phyloP scores from a whole-genome alignment of 805 yeast genomes.

The Komagataella phaffii region DNA sequence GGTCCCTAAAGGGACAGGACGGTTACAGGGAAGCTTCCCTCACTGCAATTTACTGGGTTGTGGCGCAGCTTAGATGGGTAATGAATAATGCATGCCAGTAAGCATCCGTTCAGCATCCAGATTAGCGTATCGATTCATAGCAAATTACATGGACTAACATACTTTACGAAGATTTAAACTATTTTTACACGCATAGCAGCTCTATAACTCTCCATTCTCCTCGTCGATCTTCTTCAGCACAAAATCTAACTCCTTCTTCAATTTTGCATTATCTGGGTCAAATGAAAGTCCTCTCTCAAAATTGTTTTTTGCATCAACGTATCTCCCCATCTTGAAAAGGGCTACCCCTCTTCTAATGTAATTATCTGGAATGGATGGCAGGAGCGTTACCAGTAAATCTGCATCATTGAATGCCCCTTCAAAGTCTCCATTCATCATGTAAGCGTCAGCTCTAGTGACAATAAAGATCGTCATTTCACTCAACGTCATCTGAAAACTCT shows the following conservation, averaged over 20 bases:
- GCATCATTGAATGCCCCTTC: constrained; percentile 56
- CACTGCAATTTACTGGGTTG: not conserved
- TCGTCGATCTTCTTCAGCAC: constrained; percentile 34
- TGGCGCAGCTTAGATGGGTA: too few relatives aligned
- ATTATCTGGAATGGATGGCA: constrained; percentile 51
- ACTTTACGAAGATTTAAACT: not conserved
- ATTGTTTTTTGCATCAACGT: constrained; percentile 47
- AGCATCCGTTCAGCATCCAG: too few relatives aligned
- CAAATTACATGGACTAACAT: too few relatives aligned
- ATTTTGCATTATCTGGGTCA: constrained; percentile 35
- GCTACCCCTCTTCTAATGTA: constrained; percentile 62
- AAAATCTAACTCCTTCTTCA: constrained; percentile 32
- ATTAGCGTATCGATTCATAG: not conserved
- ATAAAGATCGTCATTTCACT: constrained; percentile 56
- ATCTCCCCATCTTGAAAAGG: constrained; percentile 44
- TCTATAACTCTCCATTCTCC: constrained; percentile 36
- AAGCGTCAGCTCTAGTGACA: constrained; percentile 61
- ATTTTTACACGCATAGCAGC: not conserved
- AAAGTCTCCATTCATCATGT: constrained; percentile 38
- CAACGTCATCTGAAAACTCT: constrained; percentile 56
- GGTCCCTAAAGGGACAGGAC: not conserved
- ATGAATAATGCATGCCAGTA: too few relatives aligned
- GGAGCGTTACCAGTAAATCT: constrained; percentile 48
- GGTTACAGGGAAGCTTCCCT: not conserved
- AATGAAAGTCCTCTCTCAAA: constrained; percentile 66